A percentile compares a stretch with the other conserved stretches of the same genome.
phyloP scores from a whole-genome alignment of 106 monocot species.

The Dendrobium catenatum region DNA sequence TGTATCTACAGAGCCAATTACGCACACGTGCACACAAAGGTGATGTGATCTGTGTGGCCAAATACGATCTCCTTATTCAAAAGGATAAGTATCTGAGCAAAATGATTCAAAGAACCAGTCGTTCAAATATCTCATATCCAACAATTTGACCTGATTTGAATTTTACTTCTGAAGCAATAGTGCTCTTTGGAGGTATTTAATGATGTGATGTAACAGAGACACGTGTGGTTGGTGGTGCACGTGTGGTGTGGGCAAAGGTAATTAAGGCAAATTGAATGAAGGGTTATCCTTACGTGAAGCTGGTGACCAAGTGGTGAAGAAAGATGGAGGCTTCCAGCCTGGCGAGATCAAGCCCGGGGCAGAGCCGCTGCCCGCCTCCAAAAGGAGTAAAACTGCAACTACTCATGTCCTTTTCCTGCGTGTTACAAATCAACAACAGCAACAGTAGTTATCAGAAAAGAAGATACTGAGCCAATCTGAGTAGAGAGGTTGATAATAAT shows the following conservation, averaged over 20 bases:
- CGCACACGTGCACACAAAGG: no score
- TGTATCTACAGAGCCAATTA: neutral
- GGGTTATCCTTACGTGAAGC: constrained; percentile 53
- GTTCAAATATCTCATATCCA: no score
- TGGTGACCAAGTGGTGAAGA: constrained; percentile 88
- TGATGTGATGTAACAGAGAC: neutral
- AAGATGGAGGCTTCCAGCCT: constrained; percentile 96
- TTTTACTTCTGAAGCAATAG: neutral
- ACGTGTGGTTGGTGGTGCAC: neutral
- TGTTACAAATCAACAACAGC: no score
- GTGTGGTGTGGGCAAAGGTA: neutral
- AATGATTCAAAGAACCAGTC: no score
- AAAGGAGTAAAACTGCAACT: constrained; percentile 74
- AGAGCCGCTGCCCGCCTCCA: constrained; percentile 93
- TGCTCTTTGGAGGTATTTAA: neutral
- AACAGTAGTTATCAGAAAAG: no score
- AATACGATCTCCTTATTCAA: neutral
- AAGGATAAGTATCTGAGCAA: no score
- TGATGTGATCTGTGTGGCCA: no score
- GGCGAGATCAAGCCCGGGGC: constrained; percentile 95
- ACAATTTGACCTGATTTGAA: neutral
- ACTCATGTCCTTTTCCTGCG: constrained; percentile 37
- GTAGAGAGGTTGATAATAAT: no score
- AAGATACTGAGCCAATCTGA: no score
- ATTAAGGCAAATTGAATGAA: neutral